phyloP scores from a whole-genome alignment of 2,329 filamentous ascomycete species.

The Fusarium chuoi region DNA sequence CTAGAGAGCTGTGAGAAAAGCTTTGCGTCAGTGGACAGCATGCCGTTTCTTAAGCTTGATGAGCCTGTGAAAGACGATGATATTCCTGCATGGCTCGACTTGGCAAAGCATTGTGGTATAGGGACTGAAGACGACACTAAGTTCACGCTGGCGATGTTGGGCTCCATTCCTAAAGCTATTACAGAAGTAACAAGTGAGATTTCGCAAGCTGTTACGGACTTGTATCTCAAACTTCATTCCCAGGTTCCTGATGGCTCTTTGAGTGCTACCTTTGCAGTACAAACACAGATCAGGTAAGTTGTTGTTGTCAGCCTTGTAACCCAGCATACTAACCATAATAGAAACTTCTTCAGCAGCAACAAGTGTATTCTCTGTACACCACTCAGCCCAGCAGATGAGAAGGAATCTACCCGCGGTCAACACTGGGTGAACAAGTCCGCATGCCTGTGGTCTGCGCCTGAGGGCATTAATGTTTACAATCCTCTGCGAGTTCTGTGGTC shows the following conservation, averaged over 20 bases:
- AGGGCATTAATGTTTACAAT: neutral
- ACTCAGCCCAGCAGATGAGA: no score
- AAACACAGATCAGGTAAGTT: neutral
- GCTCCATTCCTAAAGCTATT: neutral
- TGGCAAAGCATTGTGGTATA: neutral
- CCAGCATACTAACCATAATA: accelerated
- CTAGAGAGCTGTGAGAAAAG: neutral
- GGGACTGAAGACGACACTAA: neutral
- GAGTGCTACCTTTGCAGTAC: accelerated
- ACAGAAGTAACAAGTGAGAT: neutral
- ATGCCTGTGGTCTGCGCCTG: neutral
- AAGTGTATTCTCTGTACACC: neutral
- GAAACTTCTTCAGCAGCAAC: neutral
- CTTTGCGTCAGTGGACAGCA: neutral
- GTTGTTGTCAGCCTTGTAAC: accelerated
- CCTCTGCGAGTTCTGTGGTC: neutral
- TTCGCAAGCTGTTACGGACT: neutral
- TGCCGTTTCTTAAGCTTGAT: neutral
- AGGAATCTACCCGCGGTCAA: no score
- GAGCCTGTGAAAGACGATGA: neutral
- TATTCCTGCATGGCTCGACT: neutral
- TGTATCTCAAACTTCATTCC: neutral
- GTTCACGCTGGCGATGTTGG: neutral
- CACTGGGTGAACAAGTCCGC: no score
- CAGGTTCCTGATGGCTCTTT: neutral